A percentile compares a stretch with the other conserved stretches of the same genome.
Conservation (phyloP, 1,284 basidiomycete species). For the Phlebopus sp. region DNA sequence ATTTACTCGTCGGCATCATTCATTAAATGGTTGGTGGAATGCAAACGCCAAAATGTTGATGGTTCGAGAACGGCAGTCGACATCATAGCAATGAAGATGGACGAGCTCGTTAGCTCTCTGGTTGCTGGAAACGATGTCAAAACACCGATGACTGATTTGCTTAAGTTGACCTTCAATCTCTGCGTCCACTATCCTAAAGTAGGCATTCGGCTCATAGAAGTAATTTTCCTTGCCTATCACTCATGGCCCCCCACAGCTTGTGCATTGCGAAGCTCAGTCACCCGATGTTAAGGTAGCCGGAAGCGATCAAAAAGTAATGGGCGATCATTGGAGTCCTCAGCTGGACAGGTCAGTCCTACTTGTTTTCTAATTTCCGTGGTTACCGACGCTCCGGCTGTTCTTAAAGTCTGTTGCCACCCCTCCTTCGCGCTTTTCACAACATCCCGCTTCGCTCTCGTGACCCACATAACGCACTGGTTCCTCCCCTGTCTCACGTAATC, state of each 20-base stretch:
- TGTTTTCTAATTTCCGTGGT: conserved; percentile 3
- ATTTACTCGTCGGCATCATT: conserved; percentile 40
- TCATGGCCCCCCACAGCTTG: conserved; percentile 31
- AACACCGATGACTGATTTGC: conserved; percentile 72
- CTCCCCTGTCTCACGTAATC: conserved; percentile 72
- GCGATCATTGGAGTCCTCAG: conserved; percentile 67
- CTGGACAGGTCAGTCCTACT: conserved; percentile 56
- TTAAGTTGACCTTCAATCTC: conserved; percentile 77
- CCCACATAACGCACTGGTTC: conserved; percentile 60
- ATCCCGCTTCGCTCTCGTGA: conserved; percentile 57
- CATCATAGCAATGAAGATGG: conserved; percentile 58
- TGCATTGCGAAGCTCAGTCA: conserved; percentile 46
- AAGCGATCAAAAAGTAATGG: conserved; percentile 41
- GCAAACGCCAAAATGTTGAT: conserved; percentile 41
- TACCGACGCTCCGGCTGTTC: neutral
- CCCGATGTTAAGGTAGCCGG: conserved; percentile 22
- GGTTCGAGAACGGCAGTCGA: conserved; percentile 54
- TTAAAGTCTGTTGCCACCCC: conserved; percentile 54
- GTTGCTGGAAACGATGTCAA: conserved; percentile 50
- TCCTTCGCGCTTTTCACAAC: conserved; percentile 60
- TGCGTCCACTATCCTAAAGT: conserved; percentile 68
- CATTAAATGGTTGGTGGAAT: conserved; percentile 59
- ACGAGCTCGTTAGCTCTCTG: conserved; percentile 48
- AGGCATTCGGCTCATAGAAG: conserved; percentile 7
- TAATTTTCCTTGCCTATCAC: too few species aligned